These are phyloP conservation scores for Arthrobotrys sinensis DNA, from an alignment of 2,329 filamentous ascomycete genomes.

Conservation along the genomic window DNA sequence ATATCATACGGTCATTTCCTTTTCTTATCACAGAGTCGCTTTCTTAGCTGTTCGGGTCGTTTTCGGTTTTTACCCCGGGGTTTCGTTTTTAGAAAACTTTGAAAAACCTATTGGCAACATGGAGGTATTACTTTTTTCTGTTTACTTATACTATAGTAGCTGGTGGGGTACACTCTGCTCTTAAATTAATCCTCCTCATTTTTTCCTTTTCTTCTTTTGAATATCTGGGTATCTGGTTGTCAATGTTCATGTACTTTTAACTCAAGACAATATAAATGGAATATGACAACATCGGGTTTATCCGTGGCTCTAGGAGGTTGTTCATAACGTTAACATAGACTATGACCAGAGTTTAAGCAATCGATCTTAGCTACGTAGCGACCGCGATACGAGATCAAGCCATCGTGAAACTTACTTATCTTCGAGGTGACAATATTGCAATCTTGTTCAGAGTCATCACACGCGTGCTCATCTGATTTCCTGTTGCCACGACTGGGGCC, in stretches of 20 bases:
- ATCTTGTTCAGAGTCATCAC: not conserved
- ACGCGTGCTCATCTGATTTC: constrained; percentile 12
- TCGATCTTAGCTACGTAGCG: no score
- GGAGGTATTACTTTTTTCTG: constrained; percentile 12
- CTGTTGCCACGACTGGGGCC: not conserved
- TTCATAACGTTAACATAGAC: no score
- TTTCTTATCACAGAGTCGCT: not conserved
- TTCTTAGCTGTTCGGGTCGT: constrained; percentile 23
- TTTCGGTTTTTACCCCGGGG: not conserved
- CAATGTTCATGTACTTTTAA: constrained; percentile 19
- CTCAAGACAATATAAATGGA: constrained; percentile 17
- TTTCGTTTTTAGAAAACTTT: constrained; percentile 24
- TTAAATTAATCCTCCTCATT: constrained; percentile 6
- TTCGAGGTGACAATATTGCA: not conserved
- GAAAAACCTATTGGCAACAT: constrained; percentile 21
- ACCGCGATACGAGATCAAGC: no score
- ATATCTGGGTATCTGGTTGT: not conserved
- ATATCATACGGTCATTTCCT: constrained; percentile 18
- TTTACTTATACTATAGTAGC: constrained; percentile 13
- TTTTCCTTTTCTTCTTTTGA: not conserved
- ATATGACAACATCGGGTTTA: not conserved
- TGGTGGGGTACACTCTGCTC: constrained; percentile 19
- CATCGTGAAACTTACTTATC: no score
- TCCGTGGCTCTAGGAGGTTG: no score
- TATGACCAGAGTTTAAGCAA: no score